phyloP scores from a whole-genome alignment of 805 yeast species.

The Candida easanensis region DNA sequence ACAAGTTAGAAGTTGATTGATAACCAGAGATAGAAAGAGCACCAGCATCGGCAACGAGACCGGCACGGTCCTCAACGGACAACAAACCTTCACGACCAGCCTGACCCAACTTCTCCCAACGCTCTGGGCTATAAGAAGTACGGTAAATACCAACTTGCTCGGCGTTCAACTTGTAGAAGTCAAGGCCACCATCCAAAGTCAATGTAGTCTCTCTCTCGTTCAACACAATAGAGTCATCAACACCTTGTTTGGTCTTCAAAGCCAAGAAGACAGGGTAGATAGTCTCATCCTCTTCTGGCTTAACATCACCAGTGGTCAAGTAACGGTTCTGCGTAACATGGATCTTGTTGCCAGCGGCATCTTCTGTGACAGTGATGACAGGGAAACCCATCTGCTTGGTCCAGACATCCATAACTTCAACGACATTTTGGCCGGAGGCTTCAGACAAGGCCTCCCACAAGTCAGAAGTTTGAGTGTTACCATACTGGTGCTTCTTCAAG shows the following conservation, averaged over 20 bases:
- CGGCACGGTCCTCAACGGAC: constrained; percentile 75
- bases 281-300: constrained; percentile 66
- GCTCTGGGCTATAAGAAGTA: constrained; percentile 64
- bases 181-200: constrained; percentile 40
- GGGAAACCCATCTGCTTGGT: constrained; percentile 79
- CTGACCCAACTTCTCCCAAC: constrained; percentile 67
- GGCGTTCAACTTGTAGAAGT: constrained; percentile 67
- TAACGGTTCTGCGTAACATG: constrained; percentile 69
- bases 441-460: constrained; percentile 72
- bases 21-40: constrained; percentile 70
- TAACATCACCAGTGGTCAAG: constrained; percentile 74
- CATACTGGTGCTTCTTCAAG: constrained; percentile 71
- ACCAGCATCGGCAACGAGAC: constrained; percentile 76
- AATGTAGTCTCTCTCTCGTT: constrained; percentile 46
- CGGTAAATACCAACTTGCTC: constrained; percentile 76
- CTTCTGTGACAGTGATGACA: constrained; percentile 62
- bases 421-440: constrained; percentile 71
- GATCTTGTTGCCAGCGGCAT: constrained; percentile 39
- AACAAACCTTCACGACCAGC: constrained; percentile 55
- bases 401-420: constrained; percentile 75
- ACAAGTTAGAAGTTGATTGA: constrained; percentile 57
- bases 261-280: constrained; percentile 71
- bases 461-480: constrained; percentile 74
- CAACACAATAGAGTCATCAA: constrained; percentile 58
- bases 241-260: constrained; percentile 55